Conservation (phyloP, 305 asterid genomes). For the Stenogyne calaminthoides region DNA sequence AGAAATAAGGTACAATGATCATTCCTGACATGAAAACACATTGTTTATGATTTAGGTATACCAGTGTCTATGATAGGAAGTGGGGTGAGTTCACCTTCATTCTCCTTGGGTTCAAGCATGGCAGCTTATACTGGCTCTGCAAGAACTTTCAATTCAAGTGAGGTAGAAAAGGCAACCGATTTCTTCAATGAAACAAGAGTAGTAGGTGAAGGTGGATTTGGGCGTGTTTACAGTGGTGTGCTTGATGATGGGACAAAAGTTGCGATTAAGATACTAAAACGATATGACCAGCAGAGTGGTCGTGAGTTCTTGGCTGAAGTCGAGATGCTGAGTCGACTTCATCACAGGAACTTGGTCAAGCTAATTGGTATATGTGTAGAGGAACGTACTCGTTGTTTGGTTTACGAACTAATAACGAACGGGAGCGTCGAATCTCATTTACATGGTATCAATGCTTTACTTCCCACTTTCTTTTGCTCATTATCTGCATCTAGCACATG, state of each 20-base stretch:
- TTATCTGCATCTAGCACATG: no score
- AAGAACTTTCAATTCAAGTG: constrained; percentile 64
- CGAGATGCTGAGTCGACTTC: constrained; percentile 98
- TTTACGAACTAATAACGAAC: constrained; percentile 84
- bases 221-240: constrained; percentile 81
- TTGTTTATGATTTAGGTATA: constrained; percentile 43
- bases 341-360: constrained; percentile 93
- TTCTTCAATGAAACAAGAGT: constrained; percentile 71
- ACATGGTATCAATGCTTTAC: constrained; percentile 57
- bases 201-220: constrained; percentile 99
- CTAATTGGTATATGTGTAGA: constrained; percentile 93
- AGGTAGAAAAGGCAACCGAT: constrained; percentile 83
- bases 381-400: constrained; percentile 78
- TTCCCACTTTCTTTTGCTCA: not conserved
- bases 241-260: constrained; percentile 79
- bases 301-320: constrained; percentile 98
- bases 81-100: constrained; percentile 65
- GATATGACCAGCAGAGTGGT: constrained; percentile 87
- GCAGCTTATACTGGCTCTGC: constrained; percentile 85
- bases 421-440: constrained; percentile 96
- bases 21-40: constrained; percentile 19
- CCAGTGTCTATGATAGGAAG: constrained; percentile 61
- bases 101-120: constrained; percentile 81
- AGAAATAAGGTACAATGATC: constrained; percentile 5
- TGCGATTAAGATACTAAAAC: constrained; percentile 87